Conservation (phyloP, 192 early-diverging fungal genomes). For the Coemansia sp. region DNA sequence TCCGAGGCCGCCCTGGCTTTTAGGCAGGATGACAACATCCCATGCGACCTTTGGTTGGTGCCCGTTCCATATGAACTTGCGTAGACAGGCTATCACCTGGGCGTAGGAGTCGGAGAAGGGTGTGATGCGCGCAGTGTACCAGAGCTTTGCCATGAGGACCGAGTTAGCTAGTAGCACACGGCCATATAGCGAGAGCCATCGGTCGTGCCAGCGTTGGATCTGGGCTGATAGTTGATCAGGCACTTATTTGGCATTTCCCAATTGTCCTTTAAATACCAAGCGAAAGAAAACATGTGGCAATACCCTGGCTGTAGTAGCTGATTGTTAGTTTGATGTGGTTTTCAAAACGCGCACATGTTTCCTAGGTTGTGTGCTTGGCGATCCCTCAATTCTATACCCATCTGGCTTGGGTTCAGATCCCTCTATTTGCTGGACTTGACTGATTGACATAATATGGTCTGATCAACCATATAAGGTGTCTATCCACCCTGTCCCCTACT, state of each 20-base stretch:
- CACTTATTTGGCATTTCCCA: too few species aligned
- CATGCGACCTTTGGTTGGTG: too few species aligned
- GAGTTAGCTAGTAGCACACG: not conserved
- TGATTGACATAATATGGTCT: not conserved
- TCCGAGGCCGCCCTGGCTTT: too few species aligned
- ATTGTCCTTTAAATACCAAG: too few species aligned
- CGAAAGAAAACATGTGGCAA: too few species aligned
- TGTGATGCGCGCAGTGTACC: constrained; percentile 4
- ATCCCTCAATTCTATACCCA: too few species aligned
- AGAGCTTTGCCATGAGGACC: constrained; percentile 6
- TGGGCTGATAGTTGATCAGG: not conserved
- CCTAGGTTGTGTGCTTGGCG: too few species aligned
- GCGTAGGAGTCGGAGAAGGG: not conserved
- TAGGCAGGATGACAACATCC: too few species aligned
- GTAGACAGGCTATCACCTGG: not conserved
- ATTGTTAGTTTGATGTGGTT: too few species aligned
- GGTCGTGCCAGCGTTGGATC: not conserved
- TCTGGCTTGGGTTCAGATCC: not conserved
- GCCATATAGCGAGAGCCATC: not conserved
- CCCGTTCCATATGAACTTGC: not conserved
- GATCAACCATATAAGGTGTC: not conserved
- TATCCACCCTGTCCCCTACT: not conserved
- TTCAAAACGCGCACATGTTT: too few species aligned
- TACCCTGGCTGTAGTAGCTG: too few species aligned
- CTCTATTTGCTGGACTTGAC: not conserved